phyloP scores from a whole-genome alignment of 208 protist species.

The Angomonas desouzai region DNA sequence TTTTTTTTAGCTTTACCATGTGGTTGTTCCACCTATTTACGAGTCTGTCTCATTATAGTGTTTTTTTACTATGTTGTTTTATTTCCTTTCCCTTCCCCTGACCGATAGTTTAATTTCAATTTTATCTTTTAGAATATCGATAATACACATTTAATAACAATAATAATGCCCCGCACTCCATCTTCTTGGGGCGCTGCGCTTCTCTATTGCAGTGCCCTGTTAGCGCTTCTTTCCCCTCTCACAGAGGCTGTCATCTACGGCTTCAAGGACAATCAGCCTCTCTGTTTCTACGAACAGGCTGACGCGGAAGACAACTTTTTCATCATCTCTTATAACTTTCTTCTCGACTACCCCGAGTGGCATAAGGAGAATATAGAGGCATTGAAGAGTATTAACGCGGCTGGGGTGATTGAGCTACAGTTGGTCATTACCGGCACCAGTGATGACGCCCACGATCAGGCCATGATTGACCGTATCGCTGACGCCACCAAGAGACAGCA shows the following conservation, averaged over 20 bases:
- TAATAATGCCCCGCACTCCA: too few species aligned
- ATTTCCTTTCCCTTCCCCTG: too few species aligned
- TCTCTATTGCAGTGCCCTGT: not conserved
- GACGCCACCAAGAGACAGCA: not conserved
- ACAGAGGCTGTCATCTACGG: not conserved
- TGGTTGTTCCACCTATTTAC: too few species aligned
- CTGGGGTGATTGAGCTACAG: not conserved
- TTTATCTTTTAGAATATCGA: too few species aligned
- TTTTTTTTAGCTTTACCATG: too few species aligned
- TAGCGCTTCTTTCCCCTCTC: not conserved
- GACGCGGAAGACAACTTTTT: not conserved
- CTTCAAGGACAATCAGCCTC: conserved; percentile 1
- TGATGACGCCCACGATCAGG: not conserved
- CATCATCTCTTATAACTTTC: not conserved
- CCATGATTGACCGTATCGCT: not conserved
- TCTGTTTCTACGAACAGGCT: conserved; percentile 1
- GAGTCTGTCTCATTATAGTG: too few species aligned
- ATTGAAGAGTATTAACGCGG: not conserved
- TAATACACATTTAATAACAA: too few species aligned
- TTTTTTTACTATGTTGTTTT: not conserved
- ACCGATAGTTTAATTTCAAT: too few species aligned
- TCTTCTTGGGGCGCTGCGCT: not conserved
- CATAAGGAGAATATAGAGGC: not conserved
- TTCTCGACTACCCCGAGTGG: not conserved
- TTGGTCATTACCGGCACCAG: not conserved